Base-by-base conservation (phyloP, 2,329 filamentous ascomycete genomes). In the Remersonia thermophila region DNA sequence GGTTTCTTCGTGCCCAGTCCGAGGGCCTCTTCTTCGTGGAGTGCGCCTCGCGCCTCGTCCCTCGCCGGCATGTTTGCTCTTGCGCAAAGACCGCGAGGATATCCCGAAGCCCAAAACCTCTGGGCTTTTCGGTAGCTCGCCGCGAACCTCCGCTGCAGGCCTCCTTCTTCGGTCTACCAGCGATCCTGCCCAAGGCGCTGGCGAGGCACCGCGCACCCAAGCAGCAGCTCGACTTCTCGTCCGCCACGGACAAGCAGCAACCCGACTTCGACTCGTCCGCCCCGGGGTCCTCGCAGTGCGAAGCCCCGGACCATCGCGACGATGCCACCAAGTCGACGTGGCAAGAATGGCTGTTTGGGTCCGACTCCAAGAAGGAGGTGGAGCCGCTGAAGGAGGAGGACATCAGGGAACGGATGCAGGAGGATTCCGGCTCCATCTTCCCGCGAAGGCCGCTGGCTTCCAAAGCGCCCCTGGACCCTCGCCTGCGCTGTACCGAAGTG, bases 401-500 rank as follows among this genome's bases (percentile, higher is more conserved):
- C 5, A 29, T 50, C 14, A 30, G 38, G 33, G 32, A 45, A 31
- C 35, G 60, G 54, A 73, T 83, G 34, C 74, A 77, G 39, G 67
- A 67, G 32, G 41, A 48, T 25, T 41, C 42, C 1, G 28, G 62
- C 3, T 70, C 70, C 45, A 76, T 80, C 50, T 83, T 83, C 56
- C 67, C 79, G 34, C 79, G 80, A 29, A 73, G 85, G 29, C 73
- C 79, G 30, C 66, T 84, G 51, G 70, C 76, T 35, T 71, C 76
- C 32, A 91, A 89, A 59, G 80, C 83, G 3, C 78, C 81, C 17
- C 80, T 89, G 39, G 86, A 95, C 57, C 74, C 87, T 20, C 79
- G 85, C 41, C 66, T 98, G 47, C 73, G 91, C 36, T 98, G 91
- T 55, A 98, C 91, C 1, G 91, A 98, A 58, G 83, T 96, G 41